Evolutionary conservation across 352 stramenopile genomes (phyloP).

Genomic region (Phytophthora hybrid): DNA sequence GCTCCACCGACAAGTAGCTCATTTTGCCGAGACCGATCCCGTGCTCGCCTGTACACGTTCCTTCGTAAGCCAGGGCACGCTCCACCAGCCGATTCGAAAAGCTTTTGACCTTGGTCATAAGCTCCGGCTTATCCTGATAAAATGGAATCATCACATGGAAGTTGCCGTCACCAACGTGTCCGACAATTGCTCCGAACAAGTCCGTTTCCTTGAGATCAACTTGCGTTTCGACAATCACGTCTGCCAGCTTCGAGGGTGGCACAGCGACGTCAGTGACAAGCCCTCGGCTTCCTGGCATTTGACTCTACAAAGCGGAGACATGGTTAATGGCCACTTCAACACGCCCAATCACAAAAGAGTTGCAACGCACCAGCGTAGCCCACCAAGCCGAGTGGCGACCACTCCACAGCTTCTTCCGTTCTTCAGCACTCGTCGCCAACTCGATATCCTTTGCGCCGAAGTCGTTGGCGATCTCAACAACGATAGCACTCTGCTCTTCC

Average conservation of each 20-base stretch:
- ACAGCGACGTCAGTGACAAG: constrained; percentile 97
- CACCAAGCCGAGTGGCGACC: constrained; percentile 86
- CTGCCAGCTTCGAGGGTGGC: constrained; percentile 92
- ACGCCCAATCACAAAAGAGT: not conserved
- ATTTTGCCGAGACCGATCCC: constrained; percentile 96
- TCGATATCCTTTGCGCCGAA: constrained; percentile 83
- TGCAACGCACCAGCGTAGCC: constrained; percentile 66
- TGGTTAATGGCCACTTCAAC: not conserved
- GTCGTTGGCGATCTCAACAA: constrained; percentile 87
- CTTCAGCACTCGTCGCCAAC: constrained; percentile 67
- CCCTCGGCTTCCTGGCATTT: constrained; percentile 80
- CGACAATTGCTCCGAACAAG: constrained; percentile 93
- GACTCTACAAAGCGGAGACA: constrained; percentile 40
- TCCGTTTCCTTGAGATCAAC: constrained; percentile 85
- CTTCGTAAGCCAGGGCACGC: constrained; percentile 84
- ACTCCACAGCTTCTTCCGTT: constrained; percentile 82
- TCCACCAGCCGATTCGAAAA: constrained; percentile 87
- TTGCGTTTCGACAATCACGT: constrained; percentile 93
- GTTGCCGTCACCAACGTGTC: constrained; percentile 95
- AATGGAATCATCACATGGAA: constrained; percentile 97
- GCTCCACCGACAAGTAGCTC: constrained; percentile 91
- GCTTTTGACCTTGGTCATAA: constrained; percentile 84
- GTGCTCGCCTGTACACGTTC: constrained; percentile 98
- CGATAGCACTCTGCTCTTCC: constrained; percentile 84
- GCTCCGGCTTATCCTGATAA: constrained; percentile 78